Base-by-base conservation (phyloP, 75 land plant genomes). In the Selaginella tamariscina region DNA sequence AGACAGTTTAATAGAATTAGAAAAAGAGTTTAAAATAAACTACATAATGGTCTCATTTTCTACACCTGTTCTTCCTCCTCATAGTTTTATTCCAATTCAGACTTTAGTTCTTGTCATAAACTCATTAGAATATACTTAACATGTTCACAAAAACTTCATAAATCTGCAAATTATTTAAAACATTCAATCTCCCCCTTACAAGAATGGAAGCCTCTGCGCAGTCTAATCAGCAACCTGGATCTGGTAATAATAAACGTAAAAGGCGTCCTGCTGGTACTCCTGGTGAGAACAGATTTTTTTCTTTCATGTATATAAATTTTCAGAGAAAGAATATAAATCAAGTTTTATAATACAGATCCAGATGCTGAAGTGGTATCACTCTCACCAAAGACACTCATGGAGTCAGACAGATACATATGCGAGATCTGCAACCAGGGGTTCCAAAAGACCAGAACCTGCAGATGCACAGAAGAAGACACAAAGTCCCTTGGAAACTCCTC, bases 391-490 rank as follows among this genome's bases (percentile, higher is more conserved):
- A 89, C 88, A 11, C 77, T 92, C 13, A 68, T 92, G 81, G 97
- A 89, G 56, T 89, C 97, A 11, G 90, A 92, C 55, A 75, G 90
- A 21, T 92, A 84, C 67, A 82, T 89, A 0, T 92, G 97, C 56
- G 96, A 89, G 77, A 92, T 92, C 69, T 92, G 97, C 84, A 83
- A 85, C 67, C 97, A 89, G 49, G 96, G 97, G 15, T 92, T 92
- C 69, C 96, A 89, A 73, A 63, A 90, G 97, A 92, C 30, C 97
- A 92, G 66, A 92, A 92, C 72, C 82, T 92, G 32, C 97, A 92
- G 76, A 89, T 92, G 96, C 97, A 92, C 75, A 55, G 95, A 54
- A 76, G 97, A 18, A 67, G 97, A 55, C 97, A 92, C 82, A 89
- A 92, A 79, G 96, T 92, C 32, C 96, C 97, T 0, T 92, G 97